Evolutionary conservation across 1,284 basidiomycete species (phyloP), one percentile per base, ranked within the genome.

Genomic region (Pseudozyma hubeiensis): DNA sequence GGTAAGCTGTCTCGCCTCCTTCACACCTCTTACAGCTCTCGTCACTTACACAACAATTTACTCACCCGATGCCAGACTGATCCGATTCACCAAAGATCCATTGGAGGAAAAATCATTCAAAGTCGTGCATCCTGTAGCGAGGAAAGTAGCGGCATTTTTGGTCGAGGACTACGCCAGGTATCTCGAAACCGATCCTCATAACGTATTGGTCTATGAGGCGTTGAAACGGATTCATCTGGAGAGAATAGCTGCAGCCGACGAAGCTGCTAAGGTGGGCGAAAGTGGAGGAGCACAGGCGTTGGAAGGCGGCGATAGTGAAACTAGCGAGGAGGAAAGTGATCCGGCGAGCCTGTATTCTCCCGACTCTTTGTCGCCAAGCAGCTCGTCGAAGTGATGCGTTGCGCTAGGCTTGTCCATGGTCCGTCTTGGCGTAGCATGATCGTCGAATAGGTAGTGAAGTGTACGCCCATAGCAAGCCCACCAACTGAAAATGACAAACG

Each of bases 151-250:
- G 9, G 9, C 7, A 9, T 41, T 35, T 19, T 14, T 58, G 17
- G 46, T 58, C 19, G 45, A 33, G 5, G 41, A 58, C 7, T 58
- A 58, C 13, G 56, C 56, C 13, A 19, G 37, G 1, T 40, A 46
- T 16, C 40, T 58, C 1, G 14, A 37, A 24, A 6, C 34, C 10
- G 24, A 58, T 24, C 56, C 56, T 11, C 16, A 24, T 16, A 50
- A 44, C 34, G 56, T 44, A 1, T 7, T 9, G 4, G 33, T 51
- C 17, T 58, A 58, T 41, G 29, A 45, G 4, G 45, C 37, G 16
- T 9, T 48, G 39, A 57, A 48, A 39, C 29, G 24, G 1, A 4
- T 4, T 14, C 50, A 41, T 24, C n/a, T 48, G 30, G 4, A 52
- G 9, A 3, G 1, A 4, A 39, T 29, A 11, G 9, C 7, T 46